phyloP scores from a whole-genome alignment of 805 yeast species.

The Wickerhamiella bombiphila region DNA sequence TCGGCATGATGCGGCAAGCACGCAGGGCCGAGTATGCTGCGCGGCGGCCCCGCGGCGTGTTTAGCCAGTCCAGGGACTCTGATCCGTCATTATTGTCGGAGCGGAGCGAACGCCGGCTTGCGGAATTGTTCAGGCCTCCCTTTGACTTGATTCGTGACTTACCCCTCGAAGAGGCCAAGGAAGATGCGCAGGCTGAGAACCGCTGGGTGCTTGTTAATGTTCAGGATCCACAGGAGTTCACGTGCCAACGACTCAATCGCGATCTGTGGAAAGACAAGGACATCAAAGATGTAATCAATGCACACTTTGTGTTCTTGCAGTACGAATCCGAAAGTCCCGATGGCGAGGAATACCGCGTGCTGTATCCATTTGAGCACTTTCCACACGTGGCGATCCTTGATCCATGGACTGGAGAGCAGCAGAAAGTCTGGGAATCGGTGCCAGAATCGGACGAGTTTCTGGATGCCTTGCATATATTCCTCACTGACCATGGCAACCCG shows the following conservation, averaged over 20 bases:
- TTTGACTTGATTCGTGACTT: slow-evolving; percentile 66
- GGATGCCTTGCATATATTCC: slow-evolving; percentile 54
- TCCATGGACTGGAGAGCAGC: slow-evolving; percentile 89
- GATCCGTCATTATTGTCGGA: slow-evolving; percentile 10
- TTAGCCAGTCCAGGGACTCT: slow-evolving; percentile 33
- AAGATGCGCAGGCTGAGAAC: slow-evolving; percentile 42
- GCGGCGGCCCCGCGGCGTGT: slow-evolving; percentile 27
- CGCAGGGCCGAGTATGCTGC: slow-evolving; percentile 13
- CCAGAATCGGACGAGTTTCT: slow-evolving; percentile 50
- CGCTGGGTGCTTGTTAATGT: slow-evolving; percentile 83
- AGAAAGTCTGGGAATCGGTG: slow-evolving; percentile 56
- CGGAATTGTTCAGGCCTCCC: slow-evolving; percentile 81
- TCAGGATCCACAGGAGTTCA: slow-evolving; percentile 73
- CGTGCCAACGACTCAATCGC: slow-evolving; percentile 79
- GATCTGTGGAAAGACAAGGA: slow-evolving; percentile 75
- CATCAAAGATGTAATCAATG: slow-evolving; percentile 48
- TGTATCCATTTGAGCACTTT: slow-evolving; percentile 49
- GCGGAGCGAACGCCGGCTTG: slow-evolving; percentile 42
- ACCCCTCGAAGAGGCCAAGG: slow-evolving; percentile 60
- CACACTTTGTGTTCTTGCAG: slow-evolving; percentile 70
- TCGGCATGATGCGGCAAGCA: slow-evolving; percentile 13
- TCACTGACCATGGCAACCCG: slow-evolving; percentile 19
- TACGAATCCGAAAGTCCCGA: slow-evolving; percentile 63
- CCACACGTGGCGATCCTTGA: slow-evolving; percentile 91
- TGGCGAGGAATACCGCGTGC: slow-evolving; percentile 56